These are phyloP conservation scores for Calophaca sinica DNA, from an alignment of 306 rosid species.

Conservation along the genomic window DNA sequence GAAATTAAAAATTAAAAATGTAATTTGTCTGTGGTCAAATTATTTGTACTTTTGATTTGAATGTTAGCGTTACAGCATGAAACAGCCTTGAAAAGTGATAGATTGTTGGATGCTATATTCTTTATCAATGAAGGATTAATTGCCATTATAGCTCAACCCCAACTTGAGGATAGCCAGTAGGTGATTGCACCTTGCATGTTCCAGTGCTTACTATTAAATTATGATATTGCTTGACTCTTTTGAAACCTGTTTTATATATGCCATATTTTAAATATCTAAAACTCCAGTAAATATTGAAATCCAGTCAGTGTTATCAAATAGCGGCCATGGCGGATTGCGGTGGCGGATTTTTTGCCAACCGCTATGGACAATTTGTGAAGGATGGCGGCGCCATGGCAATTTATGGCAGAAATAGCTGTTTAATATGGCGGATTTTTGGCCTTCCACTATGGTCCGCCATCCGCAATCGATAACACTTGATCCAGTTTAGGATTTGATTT, in stretches of 20 bases:
- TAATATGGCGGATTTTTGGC: too few relatives aligned
- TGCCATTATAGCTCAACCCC: not conserved
- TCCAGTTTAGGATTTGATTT: slow-evolving; percentile 16
- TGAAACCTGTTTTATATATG: too few relatives aligned
- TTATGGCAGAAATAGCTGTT: too few relatives aligned
- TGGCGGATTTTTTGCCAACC: too few relatives aligned
- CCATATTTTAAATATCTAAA: too few relatives aligned
- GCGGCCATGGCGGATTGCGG: too few relatives aligned
- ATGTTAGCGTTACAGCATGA: not conserved
- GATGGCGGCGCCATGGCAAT: too few relatives aligned
- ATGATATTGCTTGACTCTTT: not conserved
- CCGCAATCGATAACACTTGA: too few relatives aligned
- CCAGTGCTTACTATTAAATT: slow-evolving; percentile 19
- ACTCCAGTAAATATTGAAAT: too few relatives aligned
- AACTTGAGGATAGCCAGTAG: not conserved
- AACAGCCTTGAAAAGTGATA: not conserved
- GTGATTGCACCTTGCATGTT: slow-evolving; percentile 6
- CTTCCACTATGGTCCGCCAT: too few relatives aligned
- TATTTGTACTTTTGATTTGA: slow-evolving; percentile 2
- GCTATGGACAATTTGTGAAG: too few relatives aligned
- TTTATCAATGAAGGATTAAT: not conserved
- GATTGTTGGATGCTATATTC: not conserved
- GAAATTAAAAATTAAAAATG: slow-evolving; percentile 4
- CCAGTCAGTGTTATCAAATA: too few relatives aligned
- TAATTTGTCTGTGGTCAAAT: not conserved